phyloP scores from a whole-genome alignment of 1,284 basidiomycete species.

The Entoloma clypeatum region DNA sequence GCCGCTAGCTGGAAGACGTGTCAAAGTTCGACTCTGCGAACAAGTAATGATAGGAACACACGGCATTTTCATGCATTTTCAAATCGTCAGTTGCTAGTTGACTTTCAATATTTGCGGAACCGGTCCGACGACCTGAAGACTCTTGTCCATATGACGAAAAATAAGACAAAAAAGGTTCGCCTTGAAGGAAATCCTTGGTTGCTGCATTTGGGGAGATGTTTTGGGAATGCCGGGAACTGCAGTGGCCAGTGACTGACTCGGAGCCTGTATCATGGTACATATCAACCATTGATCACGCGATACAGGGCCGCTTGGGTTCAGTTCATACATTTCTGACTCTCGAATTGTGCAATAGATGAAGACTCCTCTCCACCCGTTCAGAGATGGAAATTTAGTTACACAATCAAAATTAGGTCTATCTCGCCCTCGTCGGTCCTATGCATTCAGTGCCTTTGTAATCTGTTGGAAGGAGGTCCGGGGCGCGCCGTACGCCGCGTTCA shows the following conservation, averaged over 20 bases:
- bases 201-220: slow-evolving; percentile 5
- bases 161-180: slow-evolving; percentile 15
- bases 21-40: background rate
- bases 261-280: too few relatives aligned
- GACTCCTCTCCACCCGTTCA: too few relatives aligned
- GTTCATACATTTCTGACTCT: too few relatives aligned
- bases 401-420: too few relatives aligned
- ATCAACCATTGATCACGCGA: too few relatives aligned
- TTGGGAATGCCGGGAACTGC: slow-evolving; percentile 3
- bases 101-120: background rate
- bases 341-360: too few relatives aligned
- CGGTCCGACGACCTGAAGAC: slow-evolving; percentile 1
- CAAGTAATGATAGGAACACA: slow-evolving; percentile 1
- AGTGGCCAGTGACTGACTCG: background rate
- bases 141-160: slow-evolving; percentile 12
- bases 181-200: slow-evolving; percentile 12
- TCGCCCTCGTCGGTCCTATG: slow-evolving; percentile 41
- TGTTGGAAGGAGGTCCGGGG: slow-evolving; percentile 60
- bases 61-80: slow-evolving; percentile 8
- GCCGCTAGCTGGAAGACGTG: slow-evolving; percentile 7
- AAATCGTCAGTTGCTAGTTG: slow-evolving; percentile 2
- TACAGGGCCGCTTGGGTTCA: too few relatives aligned
- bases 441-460: slow-evolving; percentile 58
- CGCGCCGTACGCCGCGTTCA: slow-evolving; percentile 64
- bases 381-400: too few relatives aligned